Evolutionary conservation across 306 rosid genomes (phyloP).

Genomic region (Cucurbita moschata): DNA sequence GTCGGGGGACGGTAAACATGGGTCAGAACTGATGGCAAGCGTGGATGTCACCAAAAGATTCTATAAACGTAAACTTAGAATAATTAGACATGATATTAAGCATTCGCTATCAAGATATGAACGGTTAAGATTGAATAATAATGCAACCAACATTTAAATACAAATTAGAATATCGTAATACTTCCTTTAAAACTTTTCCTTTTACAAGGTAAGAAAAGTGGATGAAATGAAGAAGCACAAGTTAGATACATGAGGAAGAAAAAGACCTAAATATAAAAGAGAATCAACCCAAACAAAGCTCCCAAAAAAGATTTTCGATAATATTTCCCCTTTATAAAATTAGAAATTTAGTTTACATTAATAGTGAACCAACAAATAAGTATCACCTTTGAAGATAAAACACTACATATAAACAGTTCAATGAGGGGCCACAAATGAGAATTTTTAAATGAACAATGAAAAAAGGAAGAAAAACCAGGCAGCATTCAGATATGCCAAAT

Average conservation of each 20-base stretch:
- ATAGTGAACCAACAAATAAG: not conserved
- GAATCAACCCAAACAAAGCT: not conserved
- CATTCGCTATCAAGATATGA: not conserved
- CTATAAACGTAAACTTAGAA: slow-evolving; percentile 21
- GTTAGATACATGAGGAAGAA: not conserved
- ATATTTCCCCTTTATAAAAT: not conserved
- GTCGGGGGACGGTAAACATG: slow-evolving; percentile 24
- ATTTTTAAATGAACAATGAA: not conserved
- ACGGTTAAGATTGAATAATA: not conserved
- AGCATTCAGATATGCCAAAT: not conserved
- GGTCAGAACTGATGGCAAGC: slow-evolving; percentile 36
- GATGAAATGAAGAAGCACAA: not conserved
- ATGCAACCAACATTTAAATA: not conserved
- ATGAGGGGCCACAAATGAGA: not conserved
- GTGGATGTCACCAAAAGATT: slow-evolving; percentile 80
- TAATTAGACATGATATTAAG: not conserved
- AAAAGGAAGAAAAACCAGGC: not conserved
- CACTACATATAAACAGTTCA: not conserved
- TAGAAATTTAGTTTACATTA: not conserved
- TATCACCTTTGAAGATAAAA: not conserved
- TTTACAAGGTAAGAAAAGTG: not conserved
- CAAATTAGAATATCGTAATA: not conserved
- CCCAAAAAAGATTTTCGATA: not conserved
- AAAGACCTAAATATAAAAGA: not conserved
- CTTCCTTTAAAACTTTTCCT: not conserved